These are phyloP conservation scores for Eimeria tenella DNA, from an alignment of 169 alveolate species.

Conservation along the genomic window DNA sequence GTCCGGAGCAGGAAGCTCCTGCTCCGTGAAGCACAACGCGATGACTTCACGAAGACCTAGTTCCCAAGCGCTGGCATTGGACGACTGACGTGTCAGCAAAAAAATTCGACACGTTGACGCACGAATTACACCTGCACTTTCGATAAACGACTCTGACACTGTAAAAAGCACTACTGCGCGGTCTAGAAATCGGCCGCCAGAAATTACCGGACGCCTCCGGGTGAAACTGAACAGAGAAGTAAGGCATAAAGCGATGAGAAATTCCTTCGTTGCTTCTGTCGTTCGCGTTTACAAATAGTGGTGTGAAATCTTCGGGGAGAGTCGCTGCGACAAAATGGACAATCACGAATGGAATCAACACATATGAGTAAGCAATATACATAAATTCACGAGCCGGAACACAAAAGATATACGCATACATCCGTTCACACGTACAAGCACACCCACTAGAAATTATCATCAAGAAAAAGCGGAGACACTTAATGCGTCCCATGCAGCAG, in stretches of 20 bases:
- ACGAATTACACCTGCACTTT: too few relatives aligned
- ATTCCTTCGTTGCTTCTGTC: constrained; percentile 91
- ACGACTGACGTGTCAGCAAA: too few relatives aligned
- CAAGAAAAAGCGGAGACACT: too few relatives aligned
- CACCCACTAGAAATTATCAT: not conserved
- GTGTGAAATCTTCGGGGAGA: constrained; percentile 84
- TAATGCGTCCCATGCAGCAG: too few relatives aligned
- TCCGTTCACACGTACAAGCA: not conserved
- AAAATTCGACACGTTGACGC: too few relatives aligned
- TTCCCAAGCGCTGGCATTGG: too few relatives aligned
- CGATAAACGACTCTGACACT: too few relatives aligned
- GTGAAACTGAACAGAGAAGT: constrained; percentile 91
- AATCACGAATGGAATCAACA: not conserved
- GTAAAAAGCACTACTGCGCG: too few relatives aligned
- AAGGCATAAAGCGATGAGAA: constrained; percentile 86
- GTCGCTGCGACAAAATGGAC: constrained; percentile 66
- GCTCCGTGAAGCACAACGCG: too few relatives aligned
- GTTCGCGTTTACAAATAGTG: constrained; percentile 90
- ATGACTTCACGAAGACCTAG: too few relatives aligned
- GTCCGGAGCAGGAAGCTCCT: too few relatives aligned
- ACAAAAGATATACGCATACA: not conserved
- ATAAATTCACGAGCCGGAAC: not conserved
- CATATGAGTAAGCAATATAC: too few relatives aligned
- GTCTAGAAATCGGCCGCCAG: not conserved
- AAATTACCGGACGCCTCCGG: constrained; percentile 86